These are phyloP conservation scores for Diaporthe velutina DNA, from an alignment of 2,329 filamentous ascomycete genomes.

Conservation along the genomic window DNA sequence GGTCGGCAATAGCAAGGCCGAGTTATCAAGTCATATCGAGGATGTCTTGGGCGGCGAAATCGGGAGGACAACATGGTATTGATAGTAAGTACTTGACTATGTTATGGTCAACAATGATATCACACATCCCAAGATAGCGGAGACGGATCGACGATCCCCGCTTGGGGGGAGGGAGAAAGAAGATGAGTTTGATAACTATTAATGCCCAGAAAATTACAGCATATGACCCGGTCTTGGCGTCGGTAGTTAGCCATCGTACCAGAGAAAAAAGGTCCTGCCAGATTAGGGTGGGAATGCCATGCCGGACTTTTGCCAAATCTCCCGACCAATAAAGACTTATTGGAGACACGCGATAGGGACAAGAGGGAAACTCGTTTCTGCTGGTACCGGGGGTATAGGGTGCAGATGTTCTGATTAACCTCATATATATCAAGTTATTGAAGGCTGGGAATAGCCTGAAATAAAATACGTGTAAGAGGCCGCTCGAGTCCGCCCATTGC, in stretches of 20 bases:
- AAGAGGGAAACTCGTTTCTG: background rate
- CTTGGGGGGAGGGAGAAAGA: background rate
- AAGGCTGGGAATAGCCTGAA: conserved; percentile 16
- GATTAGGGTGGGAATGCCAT: background rate
- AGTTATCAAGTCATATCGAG: background rate
- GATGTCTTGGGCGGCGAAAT: background rate
- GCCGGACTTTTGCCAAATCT: conserved; percentile 17
- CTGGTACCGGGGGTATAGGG: background rate
- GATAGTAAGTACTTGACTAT: background rate
- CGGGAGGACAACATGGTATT: background rate
- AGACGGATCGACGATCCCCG: conserved; percentile 6
- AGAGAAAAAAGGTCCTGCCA: background rate
- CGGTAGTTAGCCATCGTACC: background rate
- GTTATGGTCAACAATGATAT: background rate
- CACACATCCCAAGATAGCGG: background rate
- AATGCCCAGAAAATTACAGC: background rate
- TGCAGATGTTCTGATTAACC: conserved; percentile 8
- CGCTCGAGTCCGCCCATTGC: background rate
- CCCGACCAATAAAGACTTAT: background rate
- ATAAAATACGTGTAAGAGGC: background rate
- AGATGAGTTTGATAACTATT: background rate
- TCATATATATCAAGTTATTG: background rate
- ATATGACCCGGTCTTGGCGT: background rate
- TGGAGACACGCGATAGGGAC: background rate
- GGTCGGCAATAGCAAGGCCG: conserved; percentile 32